These are phyloP conservation scores for Pseudocercospora fijiensis DNA, from an alignment of 2,329 filamentous ascomycete species.

Conservation along the genomic window DNA sequence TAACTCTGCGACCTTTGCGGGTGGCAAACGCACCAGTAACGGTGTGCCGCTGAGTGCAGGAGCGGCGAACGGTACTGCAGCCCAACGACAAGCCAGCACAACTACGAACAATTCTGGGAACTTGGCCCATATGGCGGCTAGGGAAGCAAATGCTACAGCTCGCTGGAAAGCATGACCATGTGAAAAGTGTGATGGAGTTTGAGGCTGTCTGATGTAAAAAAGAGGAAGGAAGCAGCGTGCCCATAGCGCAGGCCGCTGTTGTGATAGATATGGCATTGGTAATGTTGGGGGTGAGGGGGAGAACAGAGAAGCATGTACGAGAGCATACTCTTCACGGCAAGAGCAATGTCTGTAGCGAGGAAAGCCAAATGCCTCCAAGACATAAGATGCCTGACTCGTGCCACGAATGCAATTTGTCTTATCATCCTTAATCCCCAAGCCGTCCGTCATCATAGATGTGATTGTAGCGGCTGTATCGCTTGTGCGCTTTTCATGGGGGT, in stretches of 20 bases:
- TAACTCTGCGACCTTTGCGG: slow-evolving; percentile 28
- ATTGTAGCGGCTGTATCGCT: not conserved
- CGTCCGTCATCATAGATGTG: not conserved
- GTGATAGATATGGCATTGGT: not conserved
- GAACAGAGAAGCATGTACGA: not conserved
- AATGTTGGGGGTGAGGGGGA: not conserved
- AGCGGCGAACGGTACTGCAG: slow-evolving; percentile 6
- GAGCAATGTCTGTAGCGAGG: not conserved
- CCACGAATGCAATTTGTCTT: not conserved
- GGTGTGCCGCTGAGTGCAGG: slow-evolving; percentile 13
- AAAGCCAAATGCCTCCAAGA: not conserved
- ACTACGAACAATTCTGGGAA: slow-evolving; percentile 16
- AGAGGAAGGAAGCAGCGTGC: not conserved
- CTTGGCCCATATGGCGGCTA: slow-evolving; percentile 26
- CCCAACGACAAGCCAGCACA: slow-evolving; percentile 21
- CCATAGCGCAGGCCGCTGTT: slow-evolving; percentile 4
- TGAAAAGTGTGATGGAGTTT: not conserved
- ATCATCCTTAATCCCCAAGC: not conserved
- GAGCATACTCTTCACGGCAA: not conserved
- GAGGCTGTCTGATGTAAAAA: not conserved
- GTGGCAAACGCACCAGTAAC: slow-evolving; percentile 27
- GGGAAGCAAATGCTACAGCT: slow-evolving; percentile 25
- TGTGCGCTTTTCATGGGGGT: not conserved
- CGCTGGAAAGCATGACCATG: slow-evolving; percentile 22
- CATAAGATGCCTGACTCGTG: not conserved